Evolutionary conservation across 163 green algal species (phyloP).

Genomic region (Scenedesmus sp.): DNA sequence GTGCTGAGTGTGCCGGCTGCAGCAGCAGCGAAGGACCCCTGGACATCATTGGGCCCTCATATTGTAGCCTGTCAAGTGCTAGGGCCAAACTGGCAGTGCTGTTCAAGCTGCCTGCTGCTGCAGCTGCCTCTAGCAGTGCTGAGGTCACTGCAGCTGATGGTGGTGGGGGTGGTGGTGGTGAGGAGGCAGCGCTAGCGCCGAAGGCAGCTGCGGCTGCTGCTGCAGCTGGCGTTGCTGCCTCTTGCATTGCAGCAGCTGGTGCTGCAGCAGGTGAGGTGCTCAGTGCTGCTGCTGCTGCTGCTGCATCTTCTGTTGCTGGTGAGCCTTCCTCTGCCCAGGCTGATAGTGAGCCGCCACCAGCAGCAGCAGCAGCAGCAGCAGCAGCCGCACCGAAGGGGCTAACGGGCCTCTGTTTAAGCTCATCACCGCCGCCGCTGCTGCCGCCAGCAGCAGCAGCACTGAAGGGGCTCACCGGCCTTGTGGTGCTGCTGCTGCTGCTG

Average conservation of each 20-base stretch:
- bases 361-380: slow-evolving; percentile 35
- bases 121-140: neutral
- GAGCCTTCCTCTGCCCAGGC: neutral
- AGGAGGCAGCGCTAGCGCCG: neutral
- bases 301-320: neutral
- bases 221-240: neutral
- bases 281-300: slow-evolving; percentile 11
- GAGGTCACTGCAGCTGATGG: neutral
- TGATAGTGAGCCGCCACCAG: neutral
- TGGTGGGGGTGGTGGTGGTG: neutral
- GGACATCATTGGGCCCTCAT: neutral
- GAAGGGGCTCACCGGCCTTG: neutral
- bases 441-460: slow-evolving; percentile 27
- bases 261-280: neutral
- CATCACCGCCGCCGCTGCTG: neutral
- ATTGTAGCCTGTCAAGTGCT: slow-evolving; percentile 9
- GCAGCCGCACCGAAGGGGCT: neutral
- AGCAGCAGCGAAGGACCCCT: slow-evolving; percentile 30
- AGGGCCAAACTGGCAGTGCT: neutral
- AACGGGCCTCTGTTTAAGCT: neutral
- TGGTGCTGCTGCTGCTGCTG: slow-evolving; percentile 10
- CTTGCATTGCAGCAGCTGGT: neutral
- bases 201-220: neutral
- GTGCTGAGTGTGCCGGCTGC: slow-evolving; percentile 7
- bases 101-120: slow-evolving; percentile 8